Percentiles rank a stretch among this genome's conserved stretches.
Evolutionary conservation across 768 basidiomycete species (phyloP).

Genomic region (Lactarius sanguifluus): DNA sequence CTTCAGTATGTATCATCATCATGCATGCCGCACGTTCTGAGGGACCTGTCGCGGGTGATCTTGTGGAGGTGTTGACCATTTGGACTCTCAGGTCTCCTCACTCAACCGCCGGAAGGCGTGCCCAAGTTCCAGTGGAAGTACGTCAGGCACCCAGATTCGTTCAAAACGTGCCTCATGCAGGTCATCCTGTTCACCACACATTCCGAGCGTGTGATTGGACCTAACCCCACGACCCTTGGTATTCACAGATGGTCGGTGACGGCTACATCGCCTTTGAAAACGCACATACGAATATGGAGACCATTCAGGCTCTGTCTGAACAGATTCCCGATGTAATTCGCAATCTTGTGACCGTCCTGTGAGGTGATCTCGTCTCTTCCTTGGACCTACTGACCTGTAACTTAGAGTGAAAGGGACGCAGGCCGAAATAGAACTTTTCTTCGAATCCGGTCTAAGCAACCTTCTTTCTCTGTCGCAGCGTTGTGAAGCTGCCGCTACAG

Average conservation of each 20-base stretch:
- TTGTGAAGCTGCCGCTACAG: conserved; percentile 4
- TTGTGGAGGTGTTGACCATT: background rate
- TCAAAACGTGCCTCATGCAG: conserved; percentile 26
- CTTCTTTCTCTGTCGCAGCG: conserved; percentile 1
- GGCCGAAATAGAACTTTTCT: conserved; percentile 1
- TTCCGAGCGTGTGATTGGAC: background rate
- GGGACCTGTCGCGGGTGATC: background rate
- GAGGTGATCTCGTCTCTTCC: background rate
- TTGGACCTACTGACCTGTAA: background rate
- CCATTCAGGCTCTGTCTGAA: conserved; percentile 13
- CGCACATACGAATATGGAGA: conserved; percentile 18
- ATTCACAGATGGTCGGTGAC: conserved; percentile 15
- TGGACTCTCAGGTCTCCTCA: background rate
- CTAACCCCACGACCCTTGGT: background rate
- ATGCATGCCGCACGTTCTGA: background rate
- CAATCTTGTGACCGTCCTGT: conserved; percentile 8
- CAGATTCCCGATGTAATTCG: conserved; percentile 21
- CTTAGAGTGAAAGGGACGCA: background rate
- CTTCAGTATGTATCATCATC: conserved; percentile 4
- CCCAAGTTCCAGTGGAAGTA: conserved; percentile 14
- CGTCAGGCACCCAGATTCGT: conserved; percentile 22
- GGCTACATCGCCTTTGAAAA: conserved; percentile 21
- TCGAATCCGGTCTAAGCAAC: conserved; percentile 4
- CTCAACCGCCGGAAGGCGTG: background rate
- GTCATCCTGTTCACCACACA: background rate